Base-by-base conservation (phyloP, 495 filamentous ascomycete genomes). In the Cladorrhinum samala region DNA sequence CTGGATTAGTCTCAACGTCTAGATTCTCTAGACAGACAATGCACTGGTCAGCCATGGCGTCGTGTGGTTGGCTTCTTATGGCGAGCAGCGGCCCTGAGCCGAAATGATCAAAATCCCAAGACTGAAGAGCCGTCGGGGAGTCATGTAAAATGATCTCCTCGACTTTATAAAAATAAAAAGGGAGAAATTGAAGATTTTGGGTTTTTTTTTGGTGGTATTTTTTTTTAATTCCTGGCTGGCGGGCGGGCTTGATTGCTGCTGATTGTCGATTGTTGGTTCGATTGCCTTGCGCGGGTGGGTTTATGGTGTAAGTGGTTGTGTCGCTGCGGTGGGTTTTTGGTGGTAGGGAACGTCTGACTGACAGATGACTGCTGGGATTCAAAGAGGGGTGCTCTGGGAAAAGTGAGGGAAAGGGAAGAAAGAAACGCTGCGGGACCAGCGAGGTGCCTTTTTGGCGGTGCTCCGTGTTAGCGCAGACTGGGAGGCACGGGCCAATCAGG, bases 1-100 rank as follows among this genome's bases (percentile, higher is more conserved):
- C 46, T 49, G 62, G 42, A 46, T 63, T 43, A 44, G 48, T 59
- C 63, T 67, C 64, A 46, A 65, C 63, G 72, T 83, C 86, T 73
- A 96, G 84, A 75, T 88, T 85, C 71, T 91, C 89, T 71, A 96
- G 81, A 82, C 91, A 96, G 68, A 96, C 87, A 75, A 95, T 95
- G 77, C 91, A 95, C 62, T 89, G 89, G 70, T 94, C 90, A 74
- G 88, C 87, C 90, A 93, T 92, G 66, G 33, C 65, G 50, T n/a
- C n/a, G n/a, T n/a, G n/a, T 59, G 49, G 48, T 20, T 39, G 47
- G 47, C 33, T 54, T 54, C 23, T 39, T 38, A 44, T 24, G 53
- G 27, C 27, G n/a, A n/a, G n/a, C n/a, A n/a, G n/a, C n/a, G n/a
- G n/a, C n/a, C n/a, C n/a, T 50, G 48, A 25, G 33, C 18, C 16